Conservation (phyloP, 2,329 filamentous ascomycete species). For the Neonectria magnoliae region DNA sequence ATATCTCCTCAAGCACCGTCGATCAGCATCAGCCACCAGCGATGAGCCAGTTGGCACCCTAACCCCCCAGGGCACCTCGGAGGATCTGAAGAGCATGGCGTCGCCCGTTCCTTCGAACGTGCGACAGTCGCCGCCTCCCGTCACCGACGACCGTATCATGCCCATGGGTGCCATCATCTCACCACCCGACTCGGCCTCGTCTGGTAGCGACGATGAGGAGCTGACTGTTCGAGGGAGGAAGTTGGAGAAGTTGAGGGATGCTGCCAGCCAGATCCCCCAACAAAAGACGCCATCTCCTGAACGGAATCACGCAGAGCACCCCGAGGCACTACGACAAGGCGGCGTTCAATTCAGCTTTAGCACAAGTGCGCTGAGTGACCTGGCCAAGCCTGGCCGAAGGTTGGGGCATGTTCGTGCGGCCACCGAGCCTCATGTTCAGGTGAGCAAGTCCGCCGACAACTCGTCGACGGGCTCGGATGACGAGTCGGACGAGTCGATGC, state of each 20-base stretch:
- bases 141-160: slow-evolving; percentile 77
- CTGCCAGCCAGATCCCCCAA: slow-evolving; percentile 79
- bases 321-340: slow-evolving; percentile 58
- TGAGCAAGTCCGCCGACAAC: slow-evolving; percentile 58
- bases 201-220: slow-evolving; percentile 81
- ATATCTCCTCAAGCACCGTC: slow-evolving; percentile 71
- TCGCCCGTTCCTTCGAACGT: slow-evolving; percentile 60
- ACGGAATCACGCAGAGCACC: slow-evolving; percentile 47
- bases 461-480: slow-evolving; percentile 68
- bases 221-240: slow-evolving; percentile 58
- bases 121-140: slow-evolving; percentile 84
- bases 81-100: slow-evolving; percentile 58
- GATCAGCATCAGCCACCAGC: slow-evolving; percentile 54
- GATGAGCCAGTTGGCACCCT: slow-evolving; percentile 49
- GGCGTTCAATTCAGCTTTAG: slow-evolving; percentile 59
- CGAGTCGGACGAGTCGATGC: slow-evolving; percentile 68
- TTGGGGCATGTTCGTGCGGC: slow-evolving; percentile 63
- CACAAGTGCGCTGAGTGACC: slow-evolving; percentile 55
- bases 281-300: slow-evolving; percentile 59
- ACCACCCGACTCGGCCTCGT: slow-evolving; percentile 84
- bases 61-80: slow-evolving; percentile 61
- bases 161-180: slow-evolving; percentile 88
- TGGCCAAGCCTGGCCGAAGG: slow-evolving; percentile 54
- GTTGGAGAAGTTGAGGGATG: slow-evolving; percentile 71
- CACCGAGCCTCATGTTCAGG: slow-evolving; percentile 63